Percentiles rank a stretch among this genome's conserved stretches.
Conservation (phyloP, 2,329 filamentous ascomycete genomes). For the Chalaropsis thielavioides region DNA sequence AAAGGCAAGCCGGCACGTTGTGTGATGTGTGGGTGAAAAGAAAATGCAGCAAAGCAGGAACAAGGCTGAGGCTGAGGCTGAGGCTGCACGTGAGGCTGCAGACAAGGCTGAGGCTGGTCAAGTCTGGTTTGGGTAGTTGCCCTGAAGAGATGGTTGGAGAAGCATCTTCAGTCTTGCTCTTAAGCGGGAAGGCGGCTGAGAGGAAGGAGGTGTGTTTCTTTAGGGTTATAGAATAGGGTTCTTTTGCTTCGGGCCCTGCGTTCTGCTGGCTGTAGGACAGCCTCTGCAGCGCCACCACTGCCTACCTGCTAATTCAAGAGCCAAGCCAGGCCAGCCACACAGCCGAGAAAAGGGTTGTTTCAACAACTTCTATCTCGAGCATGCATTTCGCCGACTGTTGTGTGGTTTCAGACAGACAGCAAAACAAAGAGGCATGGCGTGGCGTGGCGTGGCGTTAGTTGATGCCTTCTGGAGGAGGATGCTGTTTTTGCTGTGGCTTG, state of each 20-base stretch:
- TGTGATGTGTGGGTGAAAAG: neutral
- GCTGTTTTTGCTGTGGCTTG: neutral
- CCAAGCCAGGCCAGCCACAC: no score
- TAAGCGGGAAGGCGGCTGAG: neutral
- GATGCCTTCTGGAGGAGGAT: neutral
- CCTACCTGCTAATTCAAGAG: no score
- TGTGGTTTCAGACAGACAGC: neutral
- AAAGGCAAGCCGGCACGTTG: no score
- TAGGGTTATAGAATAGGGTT: neutral
- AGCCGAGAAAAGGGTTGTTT: neutral
- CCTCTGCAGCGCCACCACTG: no score
- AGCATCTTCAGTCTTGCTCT: neutral
- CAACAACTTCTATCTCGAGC: neutral
- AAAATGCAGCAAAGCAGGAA: neutral
- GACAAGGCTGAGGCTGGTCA: neutral
- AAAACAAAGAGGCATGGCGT: no score
- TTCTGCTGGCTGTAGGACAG: no score
- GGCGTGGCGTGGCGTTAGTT: no score
- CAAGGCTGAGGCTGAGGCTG: no score
- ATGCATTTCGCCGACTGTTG: no score
- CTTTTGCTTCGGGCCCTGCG: no score
- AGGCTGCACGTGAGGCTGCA: neutral
- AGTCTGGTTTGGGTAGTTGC: neutral
- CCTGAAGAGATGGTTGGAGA: neutral
- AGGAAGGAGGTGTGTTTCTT: neutral